phyloP scores from a whole-genome alignment of 345 rosid species.

The Murraya koenigii region DNA sequence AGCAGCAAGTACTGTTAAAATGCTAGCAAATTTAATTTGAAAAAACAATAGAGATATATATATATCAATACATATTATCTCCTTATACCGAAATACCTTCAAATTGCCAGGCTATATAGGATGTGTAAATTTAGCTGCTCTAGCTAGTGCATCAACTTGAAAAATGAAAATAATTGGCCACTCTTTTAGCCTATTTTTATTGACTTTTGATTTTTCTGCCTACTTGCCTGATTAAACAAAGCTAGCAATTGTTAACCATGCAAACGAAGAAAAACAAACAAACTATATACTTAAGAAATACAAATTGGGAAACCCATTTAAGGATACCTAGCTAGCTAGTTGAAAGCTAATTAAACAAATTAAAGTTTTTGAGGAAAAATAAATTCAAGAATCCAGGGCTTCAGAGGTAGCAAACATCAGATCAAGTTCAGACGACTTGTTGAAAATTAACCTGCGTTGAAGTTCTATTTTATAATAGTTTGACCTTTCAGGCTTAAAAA shows the following conservation, averaged over 20 bases:
- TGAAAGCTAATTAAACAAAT: background rate
- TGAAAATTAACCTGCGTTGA: too few relatives aligned
- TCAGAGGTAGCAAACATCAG: too few relatives aligned
- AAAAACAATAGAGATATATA: too few relatives aligned
- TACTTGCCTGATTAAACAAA: background rate
- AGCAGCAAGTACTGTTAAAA: background rate
- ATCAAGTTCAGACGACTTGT: too few relatives aligned
- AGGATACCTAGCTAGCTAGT: background rate
- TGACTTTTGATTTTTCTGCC: background rate
- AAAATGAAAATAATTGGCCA: background rate
- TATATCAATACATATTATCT: background rate
- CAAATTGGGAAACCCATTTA: background rate
- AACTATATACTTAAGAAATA: background rate
- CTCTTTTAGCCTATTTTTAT: background rate
- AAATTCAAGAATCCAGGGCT: too few relatives aligned
- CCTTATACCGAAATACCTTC: background rate
- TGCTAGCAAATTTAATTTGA: background rate
- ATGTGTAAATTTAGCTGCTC: background rate
- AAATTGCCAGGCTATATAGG: background rate
- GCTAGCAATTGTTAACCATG: background rate
- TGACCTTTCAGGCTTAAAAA: too few relatives aligned
- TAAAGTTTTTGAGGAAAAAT: too few relatives aligned
- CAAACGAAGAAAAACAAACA: background rate
- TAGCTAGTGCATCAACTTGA: background rate
- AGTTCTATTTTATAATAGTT: too few relatives aligned